Conservation (phyloP, 2,329 filamentous ascomycete species). For the Penicillium thymicola region DNA sequence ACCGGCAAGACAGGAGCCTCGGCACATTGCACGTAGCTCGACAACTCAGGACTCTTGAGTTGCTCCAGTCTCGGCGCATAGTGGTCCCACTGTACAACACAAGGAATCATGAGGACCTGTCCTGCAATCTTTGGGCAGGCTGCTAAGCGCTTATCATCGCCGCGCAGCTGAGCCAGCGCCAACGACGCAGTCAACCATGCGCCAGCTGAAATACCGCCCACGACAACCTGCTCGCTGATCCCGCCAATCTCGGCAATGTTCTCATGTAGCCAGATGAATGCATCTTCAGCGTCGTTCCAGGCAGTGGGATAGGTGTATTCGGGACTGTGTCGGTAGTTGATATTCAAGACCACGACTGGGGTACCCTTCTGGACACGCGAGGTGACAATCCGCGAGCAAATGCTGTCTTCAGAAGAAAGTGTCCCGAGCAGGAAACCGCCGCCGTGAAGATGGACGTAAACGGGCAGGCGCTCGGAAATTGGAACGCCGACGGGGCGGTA, state of each 20-base stretch:
- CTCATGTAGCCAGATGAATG: conserved; percentile 53
- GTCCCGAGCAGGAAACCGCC: conserved; percentile 58
- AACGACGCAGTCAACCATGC: conserved; percentile 45
- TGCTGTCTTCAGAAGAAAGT: conserved; percentile 52
- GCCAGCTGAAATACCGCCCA: conserved; percentile 52
- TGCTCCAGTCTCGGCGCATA: conserved; percentile 37
- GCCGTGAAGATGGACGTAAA: conserved; percentile 55
- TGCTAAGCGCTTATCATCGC: conserved; percentile 17
- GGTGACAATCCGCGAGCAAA: conserved; percentile 49
- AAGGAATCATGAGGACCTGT: conserved; percentile 53
- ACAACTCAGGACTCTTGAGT: conserved; percentile 40
- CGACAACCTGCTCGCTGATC: conserved; percentile 40
- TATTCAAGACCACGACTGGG: conserved; percentile 49
- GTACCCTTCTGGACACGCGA: conserved; percentile 17
- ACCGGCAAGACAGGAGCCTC: conserved; percentile 51
- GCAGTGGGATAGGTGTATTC: conserved; percentile 52
- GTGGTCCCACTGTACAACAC: conserved; percentile 37
- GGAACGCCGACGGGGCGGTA: conserved; percentile 43
- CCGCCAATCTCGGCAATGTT: conserved; percentile 41
- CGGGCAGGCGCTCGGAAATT: conserved; percentile 39
- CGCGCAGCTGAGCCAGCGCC: conserved; percentile 39
- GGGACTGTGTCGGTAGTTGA: conserved; percentile 60
- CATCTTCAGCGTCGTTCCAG: conserved; percentile 54
- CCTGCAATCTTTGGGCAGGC: conserved; percentile 42
- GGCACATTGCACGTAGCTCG: conserved; percentile 47